Percentiles rank a stretch among this genome's conserved stretches.
Conservation (phyloP, 176 grass and related monocot species). For the Eleusine indica region DNA sequence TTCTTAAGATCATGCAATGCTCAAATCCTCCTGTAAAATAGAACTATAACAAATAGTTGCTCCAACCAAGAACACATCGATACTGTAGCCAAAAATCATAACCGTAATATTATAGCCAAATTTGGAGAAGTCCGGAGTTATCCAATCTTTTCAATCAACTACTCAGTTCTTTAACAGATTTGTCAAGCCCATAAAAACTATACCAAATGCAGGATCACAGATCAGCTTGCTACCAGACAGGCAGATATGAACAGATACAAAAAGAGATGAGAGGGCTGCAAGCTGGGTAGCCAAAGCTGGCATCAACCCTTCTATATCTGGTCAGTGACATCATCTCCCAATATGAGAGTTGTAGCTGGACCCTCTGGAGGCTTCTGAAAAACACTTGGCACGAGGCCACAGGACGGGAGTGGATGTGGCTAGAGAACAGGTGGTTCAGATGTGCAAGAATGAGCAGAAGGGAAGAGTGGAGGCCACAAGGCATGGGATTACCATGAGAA, state of each 20-base stretch:
- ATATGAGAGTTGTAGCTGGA: background rate
- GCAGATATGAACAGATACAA: background rate
- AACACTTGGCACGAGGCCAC: background rate
- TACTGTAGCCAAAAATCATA: background rate
- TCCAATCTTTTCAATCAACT: background rate
- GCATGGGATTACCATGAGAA: background rate
- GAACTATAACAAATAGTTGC: background rate
- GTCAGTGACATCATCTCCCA: background rate
- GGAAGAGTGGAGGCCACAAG: background rate
- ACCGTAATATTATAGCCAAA: background rate
- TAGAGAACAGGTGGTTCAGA: background rate
- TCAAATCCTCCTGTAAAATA: slow-evolving; percentile 7
- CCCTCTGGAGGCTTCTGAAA: background rate
- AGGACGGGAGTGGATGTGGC: background rate
- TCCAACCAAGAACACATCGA: background rate
- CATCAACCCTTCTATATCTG: background rate
- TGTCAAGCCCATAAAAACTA: background rate
- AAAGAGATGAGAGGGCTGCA: background rate
- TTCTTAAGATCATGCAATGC: background rate
- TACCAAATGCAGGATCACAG: background rate
- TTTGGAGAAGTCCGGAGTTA: background rate
- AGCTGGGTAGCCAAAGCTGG: background rate
- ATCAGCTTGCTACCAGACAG: background rate
- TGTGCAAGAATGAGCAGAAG: background rate
- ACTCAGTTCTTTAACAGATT: background rate